Evolutionary conservation across 805 yeast species (phyloP), one percentile per base, ranked within the genome.

Genomic region (Kuraishia piskuri): DNA sequence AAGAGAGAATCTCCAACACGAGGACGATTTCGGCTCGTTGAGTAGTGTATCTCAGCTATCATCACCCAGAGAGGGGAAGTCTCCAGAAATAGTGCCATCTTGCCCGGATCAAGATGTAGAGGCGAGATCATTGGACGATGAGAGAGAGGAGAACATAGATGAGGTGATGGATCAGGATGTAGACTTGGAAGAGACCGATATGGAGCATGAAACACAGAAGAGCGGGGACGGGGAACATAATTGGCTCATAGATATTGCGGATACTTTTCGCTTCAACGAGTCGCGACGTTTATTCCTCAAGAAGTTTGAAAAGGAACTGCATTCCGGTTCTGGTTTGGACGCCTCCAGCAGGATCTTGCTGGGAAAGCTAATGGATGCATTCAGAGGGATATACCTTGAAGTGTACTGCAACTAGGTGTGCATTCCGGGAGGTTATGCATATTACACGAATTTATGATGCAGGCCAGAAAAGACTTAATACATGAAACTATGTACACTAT

Each of bases 251-350:
- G 53, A 44, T 22, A 49, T 61, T 9, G 44, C 59, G 1, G 26
- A 31, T 6, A 51, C 57, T 6, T 45, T 65, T 3, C 57, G 59
- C 17, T 63, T 65, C 53, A 58, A 59, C 26, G 65, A 64, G 20
- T 65, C 68, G 2, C 55, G 53, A 45, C 52, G 53, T n/a, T 45
- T 57, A 19, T 59, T 63, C 49, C 44, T 63, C 7, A 22, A 25
- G 25, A 55, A 53, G 46, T 54, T 51, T 48, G 47, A 45, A 19
- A 45, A 45, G 19, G 47, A 45, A 12, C 17, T 31, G 40, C 40
- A 31, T 31, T 31, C 40, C 14, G 40, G 17, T 7, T 31, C 40
- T 31, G 40, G 47, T 8, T 5, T 45, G 14, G 14, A 45, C 22
- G 3, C 10, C 22, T 45, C 47, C 23, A 45, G 47, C 23, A 45